phyloP scores from a whole-genome alignment of 2,329 filamentous ascomycete genomes.

The Lasiodiplodia sp. region DNA sequence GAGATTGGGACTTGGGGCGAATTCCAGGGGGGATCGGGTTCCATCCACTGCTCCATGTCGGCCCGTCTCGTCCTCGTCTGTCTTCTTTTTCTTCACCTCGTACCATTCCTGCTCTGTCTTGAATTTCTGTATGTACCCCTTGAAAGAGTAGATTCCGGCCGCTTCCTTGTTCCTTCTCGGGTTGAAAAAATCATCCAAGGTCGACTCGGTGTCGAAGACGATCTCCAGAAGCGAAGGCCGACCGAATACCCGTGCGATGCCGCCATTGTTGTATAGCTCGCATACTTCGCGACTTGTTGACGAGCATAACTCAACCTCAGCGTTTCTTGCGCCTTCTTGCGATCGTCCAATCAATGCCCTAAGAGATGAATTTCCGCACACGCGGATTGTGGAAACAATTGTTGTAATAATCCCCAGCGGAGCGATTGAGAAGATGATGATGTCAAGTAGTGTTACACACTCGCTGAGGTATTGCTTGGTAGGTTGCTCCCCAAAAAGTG shows the following conservation, averaged over 20 bases:
- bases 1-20: conserved; percentile 35
- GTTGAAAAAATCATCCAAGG: conserved; percentile 34
- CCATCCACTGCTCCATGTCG: not conserved
- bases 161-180: conserved; percentile 39
- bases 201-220: not conserved
- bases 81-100: not conserved
- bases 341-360: conserved; percentile 52
- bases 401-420: conserved; percentile 52
- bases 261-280: conserved; percentile 32
- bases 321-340: conserved; percentile 43
- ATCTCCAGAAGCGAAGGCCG: conserved; percentile 38
- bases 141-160: not conserved
- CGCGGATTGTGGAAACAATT: conserved; percentile 42
- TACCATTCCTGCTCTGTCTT: not conserved
- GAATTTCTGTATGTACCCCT: not conserved
- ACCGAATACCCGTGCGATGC: conserved; percentile 32
- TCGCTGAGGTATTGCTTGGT: conserved; percentile 45
- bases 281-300: conserved; percentile 45
- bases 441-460: conserved; percentile 37
- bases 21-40: not conserved
- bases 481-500: conserved; percentile 39
- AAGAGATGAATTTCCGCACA: conserved; percentile 41
- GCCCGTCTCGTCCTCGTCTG: not conserved
- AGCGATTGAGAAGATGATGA: conserved; percentile 46
- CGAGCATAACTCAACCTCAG: conserved; percentile 52